Evolutionary conservation across 1,139 yeast species (phyloP).

Genomic region (Scheffersomyces lignicola): DNA sequence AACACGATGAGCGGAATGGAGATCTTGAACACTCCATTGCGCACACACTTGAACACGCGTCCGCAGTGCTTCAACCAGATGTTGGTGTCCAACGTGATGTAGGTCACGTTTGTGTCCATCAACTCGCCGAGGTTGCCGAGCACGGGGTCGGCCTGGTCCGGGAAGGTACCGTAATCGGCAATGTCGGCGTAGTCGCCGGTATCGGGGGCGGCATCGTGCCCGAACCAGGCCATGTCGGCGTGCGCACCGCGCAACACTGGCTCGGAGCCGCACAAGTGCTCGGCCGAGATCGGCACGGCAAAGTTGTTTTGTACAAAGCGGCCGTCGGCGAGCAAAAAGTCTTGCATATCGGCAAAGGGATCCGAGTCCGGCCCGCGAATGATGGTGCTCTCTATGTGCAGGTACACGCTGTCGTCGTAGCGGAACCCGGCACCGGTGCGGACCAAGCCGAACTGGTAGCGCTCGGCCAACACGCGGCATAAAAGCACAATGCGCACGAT

Average conservation of each 20-base stretch:
- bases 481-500: conserved; percentile 51
- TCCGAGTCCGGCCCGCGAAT: conserved; percentile 16
- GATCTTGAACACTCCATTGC: conserved; percentile 56
- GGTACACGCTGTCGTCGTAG: conserved; percentile 32
- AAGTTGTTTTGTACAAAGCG: conserved; percentile 46
- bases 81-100: conserved; percentile 71
- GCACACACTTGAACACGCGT: conserved; percentile 65
- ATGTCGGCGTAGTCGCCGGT: conserved; percentile 15
- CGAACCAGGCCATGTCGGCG: conserved; percentile 29
- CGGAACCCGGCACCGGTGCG: conserved; percentile 47
- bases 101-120: conserved; percentile 57
- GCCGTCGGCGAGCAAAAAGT: conserved; percentile 42
- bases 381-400: conserved; percentile 21
- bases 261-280: conserved; percentile 22
- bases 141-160: conserved; percentile 1
- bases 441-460: conserved; percentile 54
- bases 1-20: conserved; percentile 73
- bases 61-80: conserved; percentile 85
- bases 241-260: conserved; percentile 12
- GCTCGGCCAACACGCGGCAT: conserved; percentile 51
- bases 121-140: conserved; percentile 48
- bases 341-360: conserved; percentile 29
- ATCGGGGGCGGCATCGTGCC: conserved; percentile 14
- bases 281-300: conserved; percentile 34
- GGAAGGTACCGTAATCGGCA: neutral